Percentiles rank a stretch among this genome's conserved stretches.
phyloP scores from a whole-genome alignment of 140 eudicot genomes.

The Flaveria floridana region DNA sequence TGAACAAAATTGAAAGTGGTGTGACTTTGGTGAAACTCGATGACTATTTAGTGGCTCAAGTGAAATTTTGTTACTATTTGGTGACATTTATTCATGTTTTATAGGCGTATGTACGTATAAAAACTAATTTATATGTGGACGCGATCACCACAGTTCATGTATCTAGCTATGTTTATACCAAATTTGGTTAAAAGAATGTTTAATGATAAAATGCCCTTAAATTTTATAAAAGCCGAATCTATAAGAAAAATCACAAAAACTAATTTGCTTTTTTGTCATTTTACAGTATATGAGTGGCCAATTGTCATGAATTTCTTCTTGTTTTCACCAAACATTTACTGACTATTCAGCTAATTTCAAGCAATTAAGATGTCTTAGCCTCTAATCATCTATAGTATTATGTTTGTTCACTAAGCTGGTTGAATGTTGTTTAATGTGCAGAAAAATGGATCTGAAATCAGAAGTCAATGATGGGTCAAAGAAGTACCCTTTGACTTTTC shows the following conservation, averaged over 20 bases:
- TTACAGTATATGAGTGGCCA: not conserved
- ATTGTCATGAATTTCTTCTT: slow-evolving; percentile 20
- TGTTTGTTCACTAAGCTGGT: not conserved
- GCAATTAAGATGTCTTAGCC: slow-evolving; percentile 12
- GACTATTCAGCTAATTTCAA: slow-evolving; percentile 30
- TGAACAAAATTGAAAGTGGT: not conserved
- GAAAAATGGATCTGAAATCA: slow-evolving; percentile 48
- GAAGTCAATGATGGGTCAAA: slow-evolving; percentile 36
- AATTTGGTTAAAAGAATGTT: not conserved
- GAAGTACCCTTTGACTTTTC: slow-evolving; percentile 55
- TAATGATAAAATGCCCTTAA: not conserved
- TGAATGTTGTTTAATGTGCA: slow-evolving; percentile 19
- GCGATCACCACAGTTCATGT: not conserved
- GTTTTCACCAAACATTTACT: slow-evolving; percentile 21
- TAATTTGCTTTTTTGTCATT: not conserved
- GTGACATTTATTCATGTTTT: not conserved
- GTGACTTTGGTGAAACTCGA: not conserved
- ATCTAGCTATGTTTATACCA: not conserved
- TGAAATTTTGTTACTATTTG: not conserved
- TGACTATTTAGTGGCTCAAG: not conserved
- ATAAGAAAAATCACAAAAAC: not conserved
- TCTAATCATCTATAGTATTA: slow-evolving; percentile 4
- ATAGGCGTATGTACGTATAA: not conserved
- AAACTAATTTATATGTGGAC: not conserved
- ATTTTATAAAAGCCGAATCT: not conserved